Evolutionary conservation across 345 rosid species (phyloP).

Genomic region (Clausena lansium): DNA sequence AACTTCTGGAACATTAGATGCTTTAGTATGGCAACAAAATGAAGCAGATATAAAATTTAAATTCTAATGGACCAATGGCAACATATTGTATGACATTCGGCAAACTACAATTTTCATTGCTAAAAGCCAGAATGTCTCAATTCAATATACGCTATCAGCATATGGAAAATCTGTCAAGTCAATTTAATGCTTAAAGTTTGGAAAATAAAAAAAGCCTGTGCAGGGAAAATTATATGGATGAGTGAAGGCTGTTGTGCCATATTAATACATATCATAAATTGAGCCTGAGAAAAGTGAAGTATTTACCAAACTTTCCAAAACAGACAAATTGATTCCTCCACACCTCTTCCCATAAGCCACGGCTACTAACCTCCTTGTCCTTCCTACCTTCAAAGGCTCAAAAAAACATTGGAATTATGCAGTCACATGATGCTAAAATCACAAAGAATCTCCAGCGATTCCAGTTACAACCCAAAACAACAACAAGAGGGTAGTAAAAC

Average conservation of each 20-base stretch:
- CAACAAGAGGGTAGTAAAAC: background rate
- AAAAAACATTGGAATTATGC: slow-evolving; percentile 20
- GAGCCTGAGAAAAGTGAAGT: slow-evolving; percentile 4
- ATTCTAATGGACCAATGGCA: no score
- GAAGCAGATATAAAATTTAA: background rate
- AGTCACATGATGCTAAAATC: slow-evolving; percentile 7
- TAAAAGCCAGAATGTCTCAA: background rate
- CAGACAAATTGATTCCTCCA: slow-evolving; percentile 70
- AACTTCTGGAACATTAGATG: background rate
- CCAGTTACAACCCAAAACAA: background rate
- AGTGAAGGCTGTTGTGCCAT: background rate
- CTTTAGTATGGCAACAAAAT: background rate
- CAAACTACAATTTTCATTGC: background rate
- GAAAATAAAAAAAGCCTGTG: background rate
- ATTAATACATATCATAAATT: background rate
- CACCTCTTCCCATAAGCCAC: slow-evolving; percentile 79
- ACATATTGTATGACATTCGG: background rate
- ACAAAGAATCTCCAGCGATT: slow-evolving; percentile 13
- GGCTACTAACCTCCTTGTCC: slow-evolving; percentile 79
- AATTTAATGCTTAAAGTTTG: background rate
- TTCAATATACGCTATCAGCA: background rate
- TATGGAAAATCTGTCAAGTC: background rate
- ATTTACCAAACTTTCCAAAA: slow-evolving; percentile 75
- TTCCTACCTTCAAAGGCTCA: slow-evolving; percentile 65
- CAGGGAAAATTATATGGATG: background rate